phyloP scores from a whole-genome alignment of 306 rosid genomes.

The Sechiopsis laciniata region DNA sequence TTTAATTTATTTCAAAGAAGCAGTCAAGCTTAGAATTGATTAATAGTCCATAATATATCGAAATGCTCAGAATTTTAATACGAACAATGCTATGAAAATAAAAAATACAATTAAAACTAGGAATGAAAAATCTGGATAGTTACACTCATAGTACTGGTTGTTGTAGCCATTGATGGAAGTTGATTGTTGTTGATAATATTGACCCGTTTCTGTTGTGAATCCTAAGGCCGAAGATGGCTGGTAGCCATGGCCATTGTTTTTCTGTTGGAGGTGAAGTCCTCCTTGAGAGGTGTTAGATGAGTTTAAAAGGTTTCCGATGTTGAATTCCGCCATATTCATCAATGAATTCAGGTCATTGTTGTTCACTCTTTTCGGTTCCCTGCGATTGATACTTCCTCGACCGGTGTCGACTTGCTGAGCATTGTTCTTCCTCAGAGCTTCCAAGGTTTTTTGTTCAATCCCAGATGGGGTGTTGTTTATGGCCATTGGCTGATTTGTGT shows the following conservation, averaged over 20 bases:
- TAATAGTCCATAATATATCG: too few relatives aligned
- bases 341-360: slow-evolving; percentile 47
- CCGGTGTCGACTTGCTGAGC: slow-evolving; percentile 18
- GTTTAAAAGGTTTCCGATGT: slow-evolving; percentile 34
- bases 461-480: slow-evolving; percentile 34
- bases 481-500: slow-evolving; percentile 38
- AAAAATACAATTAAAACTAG: too few relatives aligned
- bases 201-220: slow-evolving; percentile 36
- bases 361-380: slow-evolving; percentile 39
- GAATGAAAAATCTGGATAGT: too few relatives aligned
- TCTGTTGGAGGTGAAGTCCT: slow-evolving; percentile 25
- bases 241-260: too few relatives aligned
- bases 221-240: slow-evolving; percentile 17
- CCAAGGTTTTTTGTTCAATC: slow-evolving; percentile 55
- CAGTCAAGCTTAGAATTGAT: too few relatives aligned
- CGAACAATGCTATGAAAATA: too few relatives aligned
- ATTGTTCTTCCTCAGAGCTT: slow-evolving; percentile 55
- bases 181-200: slow-evolving; percentile 27
- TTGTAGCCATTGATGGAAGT: too few relatives aligned
- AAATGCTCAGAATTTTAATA: too few relatives aligned
- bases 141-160: too few relatives aligned
- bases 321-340: slow-evolving; percentile 76
- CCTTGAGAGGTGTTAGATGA: slow-evolving; percentile 45
- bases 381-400: slow-evolving; percentile 32
- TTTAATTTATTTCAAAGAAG: too few relatives aligned